Evolutionary conservation across 1,284 basidiomycete species (phyloP), one percentile per base, ranked within the genome.

Genomic region (Inonotus obliquus): DNA sequence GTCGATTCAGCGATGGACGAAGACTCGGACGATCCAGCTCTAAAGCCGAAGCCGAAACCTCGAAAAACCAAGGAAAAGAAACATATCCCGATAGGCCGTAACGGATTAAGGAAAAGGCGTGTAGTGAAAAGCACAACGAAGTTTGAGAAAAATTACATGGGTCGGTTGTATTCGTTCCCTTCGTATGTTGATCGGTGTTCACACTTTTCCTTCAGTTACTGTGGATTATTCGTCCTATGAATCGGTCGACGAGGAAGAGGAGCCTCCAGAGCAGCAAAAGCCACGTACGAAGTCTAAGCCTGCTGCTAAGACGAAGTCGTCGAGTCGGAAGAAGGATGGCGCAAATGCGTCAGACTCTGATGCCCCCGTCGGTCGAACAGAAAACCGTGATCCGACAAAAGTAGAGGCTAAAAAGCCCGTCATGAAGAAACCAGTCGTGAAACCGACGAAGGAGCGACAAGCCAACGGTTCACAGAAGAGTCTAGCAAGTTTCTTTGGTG

Each of bases 191-290:
- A 2, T 1, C 13, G 23, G 27, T 10, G 35, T 14, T 25, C 5
- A 52, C 10, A 25, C 1, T 19, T 25, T 19, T 47, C 5, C 44
- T 65, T 1, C 66, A 92, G 90, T 83, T 17, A 86, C 81, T 35
- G 86, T 89, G 69, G 90, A 92, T 69, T 89, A 89, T 69, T 89
- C 88, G 2, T 83, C 82, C 14, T 92, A 89, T 69, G 89, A 92
- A 72, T 90, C 88, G 5, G 86, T 87, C 1, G 82, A 83, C 23
- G 87, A 87, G 23, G 62, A 59, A 27, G 80, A 78, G 35, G 73
- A 67, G 1, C 74, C 71, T 38, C 62, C 62, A 21, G 62, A 62
- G n/a, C 14, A 32, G 25, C n/a, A 57, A 47, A 59, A 59, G 32
- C 19, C 60, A 29, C 61, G 68, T 29, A 10, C 74, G 14, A 77